These are phyloP conservation scores for Rhodosporidiobolus odoratus DNA, from an alignment of 768 basidiomycete genomes.

Conservation along the genomic window DNA sequence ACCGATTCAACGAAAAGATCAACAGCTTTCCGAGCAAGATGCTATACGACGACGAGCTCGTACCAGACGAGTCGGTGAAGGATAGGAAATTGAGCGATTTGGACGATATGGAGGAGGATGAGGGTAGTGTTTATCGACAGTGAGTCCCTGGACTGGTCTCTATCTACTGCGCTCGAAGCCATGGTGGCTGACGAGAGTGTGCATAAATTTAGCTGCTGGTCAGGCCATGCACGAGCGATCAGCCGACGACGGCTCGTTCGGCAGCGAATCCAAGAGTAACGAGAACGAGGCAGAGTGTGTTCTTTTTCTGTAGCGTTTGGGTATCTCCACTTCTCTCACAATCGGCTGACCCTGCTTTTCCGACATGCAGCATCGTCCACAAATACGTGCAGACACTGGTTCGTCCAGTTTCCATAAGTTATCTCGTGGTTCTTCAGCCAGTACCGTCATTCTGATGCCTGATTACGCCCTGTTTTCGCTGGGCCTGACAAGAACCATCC, in stretches of 20 bases:
- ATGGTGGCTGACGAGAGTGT: background rate
- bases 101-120: conserved; percentile 62
- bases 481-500: too few relatives aligned
- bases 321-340: background rate
- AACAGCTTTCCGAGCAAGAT: conserved; percentile 37
- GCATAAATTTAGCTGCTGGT: conserved; percentile 34
- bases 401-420: background rate
- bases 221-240: conserved; percentile 59
- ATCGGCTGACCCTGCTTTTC: background rate
- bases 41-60: conserved; percentile 37
- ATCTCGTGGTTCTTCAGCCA: background rate
- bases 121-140: conserved; percentile 88
- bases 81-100: conserved; percentile 51
- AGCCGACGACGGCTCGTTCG: conserved; percentile 47
- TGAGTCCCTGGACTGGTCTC: conserved; percentile 7
- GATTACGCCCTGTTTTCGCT: background rate
- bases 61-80: conserved; percentile 11
- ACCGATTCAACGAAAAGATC: conserved; percentile 50
- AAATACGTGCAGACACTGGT: conserved; percentile 27
- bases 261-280: conserved; percentile 71
- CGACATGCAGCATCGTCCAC: conserved; percentile 8
- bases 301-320: too few relatives aligned
- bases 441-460: background rate
- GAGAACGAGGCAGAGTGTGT: conserved; percentile 89
- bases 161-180: background rate